phyloP scores from a whole-genome alignment of 306 rosid genomes.

The Glycyrrhiza uralensis region DNA sequence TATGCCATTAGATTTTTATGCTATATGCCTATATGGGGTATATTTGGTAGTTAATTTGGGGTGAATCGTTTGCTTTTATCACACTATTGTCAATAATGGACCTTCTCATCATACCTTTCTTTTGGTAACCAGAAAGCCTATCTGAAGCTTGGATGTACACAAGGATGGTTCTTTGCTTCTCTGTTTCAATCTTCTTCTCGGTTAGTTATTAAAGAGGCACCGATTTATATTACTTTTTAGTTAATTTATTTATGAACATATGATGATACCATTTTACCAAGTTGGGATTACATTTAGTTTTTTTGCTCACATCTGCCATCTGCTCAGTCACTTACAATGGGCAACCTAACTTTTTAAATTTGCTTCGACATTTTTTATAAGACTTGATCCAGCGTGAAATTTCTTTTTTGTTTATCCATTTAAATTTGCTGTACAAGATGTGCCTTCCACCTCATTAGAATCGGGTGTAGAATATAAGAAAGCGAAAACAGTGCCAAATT shows the following conservation, averaged over 20 bases:
- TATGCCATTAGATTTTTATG: slow-evolving; percentile 3
- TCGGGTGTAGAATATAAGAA: background rate
- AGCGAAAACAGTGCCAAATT: background rate
- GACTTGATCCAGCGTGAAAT: background rate
- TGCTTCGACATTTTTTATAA: background rate
- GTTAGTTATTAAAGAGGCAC: slow-evolving; percentile 41
- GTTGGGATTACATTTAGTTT: background rate
- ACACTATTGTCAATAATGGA: background rate
- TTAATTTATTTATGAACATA: background rate
- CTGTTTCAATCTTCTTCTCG: slow-evolving; percentile 55
- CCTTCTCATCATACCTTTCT: slow-evolving; percentile 14
- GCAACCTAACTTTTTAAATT: background rate
- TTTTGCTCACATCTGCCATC: background rate
- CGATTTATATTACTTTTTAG: background rate
- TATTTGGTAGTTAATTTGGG: background rate
- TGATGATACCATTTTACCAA: background rate
- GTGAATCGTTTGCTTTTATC: background rate
- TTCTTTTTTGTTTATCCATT: background rate
- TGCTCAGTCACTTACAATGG: background rate
- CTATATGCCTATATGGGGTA: background rate
- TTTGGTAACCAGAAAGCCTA: slow-evolving; percentile 58
- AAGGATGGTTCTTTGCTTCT: slow-evolving; percentile 82
- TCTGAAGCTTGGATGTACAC: slow-evolving; percentile 79
- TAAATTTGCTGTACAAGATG: background rate
- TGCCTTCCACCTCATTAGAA: background rate